Conservation (phyloP, 768 basidiomycete species). For the Gautieria morchelliformis region DNA sequence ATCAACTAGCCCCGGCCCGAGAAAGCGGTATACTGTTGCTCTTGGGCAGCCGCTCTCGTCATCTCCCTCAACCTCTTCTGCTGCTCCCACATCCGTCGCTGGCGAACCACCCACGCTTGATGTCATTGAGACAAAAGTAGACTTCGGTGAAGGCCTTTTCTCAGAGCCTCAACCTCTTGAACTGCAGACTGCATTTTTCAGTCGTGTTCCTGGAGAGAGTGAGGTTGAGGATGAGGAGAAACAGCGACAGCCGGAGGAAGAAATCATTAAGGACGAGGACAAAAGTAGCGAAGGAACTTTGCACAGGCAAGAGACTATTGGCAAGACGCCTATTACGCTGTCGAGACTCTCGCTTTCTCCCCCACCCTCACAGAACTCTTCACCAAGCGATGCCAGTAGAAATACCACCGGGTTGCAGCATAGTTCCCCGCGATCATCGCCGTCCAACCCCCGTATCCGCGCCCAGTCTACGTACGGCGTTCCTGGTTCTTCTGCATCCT, state of each 20-base stretch:
- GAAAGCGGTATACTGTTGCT: slow-evolving; percentile 82
- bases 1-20: slow-evolving; percentile 57
- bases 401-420: slow-evolving; percentile 3
- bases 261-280: background rate
- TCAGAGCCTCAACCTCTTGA: slow-evolving; percentile 8
- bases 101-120: background rate
- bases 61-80: slow-evolving; percentile 12
- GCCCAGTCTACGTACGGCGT: slow-evolving; percentile 12
- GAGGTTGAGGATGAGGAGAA: slow-evolving; percentile 5
- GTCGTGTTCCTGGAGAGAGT: slow-evolving; percentile 3
- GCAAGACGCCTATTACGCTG: slow-evolving; percentile 13
- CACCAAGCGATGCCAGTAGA: background rate
- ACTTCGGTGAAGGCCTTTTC: slow-evolving; percentile 2
- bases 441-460: slow-evolving; percentile 10
- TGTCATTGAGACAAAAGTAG: background rate
- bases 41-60: slow-evolving; percentile 47
- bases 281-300: background rate
- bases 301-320: slow-evolving; percentile 13
- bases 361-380: slow-evolving; percentile 7
- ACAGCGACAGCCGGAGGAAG: background rate
- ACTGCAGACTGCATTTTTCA: slow-evolving; percentile 12
- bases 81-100: slow-evolving; percentile 17
- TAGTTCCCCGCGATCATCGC: slow-evolving; percentile 7
- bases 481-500: slow-evolving; percentile 2
- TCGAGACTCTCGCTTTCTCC: slow-evolving; percentile 13